Evolutionary conservation across 495 filamentous ascomycete genomes (phyloP), one percentile per base, ranked within the genome.

Genomic region (Hypomontagnella submonticulosa): DNA sequence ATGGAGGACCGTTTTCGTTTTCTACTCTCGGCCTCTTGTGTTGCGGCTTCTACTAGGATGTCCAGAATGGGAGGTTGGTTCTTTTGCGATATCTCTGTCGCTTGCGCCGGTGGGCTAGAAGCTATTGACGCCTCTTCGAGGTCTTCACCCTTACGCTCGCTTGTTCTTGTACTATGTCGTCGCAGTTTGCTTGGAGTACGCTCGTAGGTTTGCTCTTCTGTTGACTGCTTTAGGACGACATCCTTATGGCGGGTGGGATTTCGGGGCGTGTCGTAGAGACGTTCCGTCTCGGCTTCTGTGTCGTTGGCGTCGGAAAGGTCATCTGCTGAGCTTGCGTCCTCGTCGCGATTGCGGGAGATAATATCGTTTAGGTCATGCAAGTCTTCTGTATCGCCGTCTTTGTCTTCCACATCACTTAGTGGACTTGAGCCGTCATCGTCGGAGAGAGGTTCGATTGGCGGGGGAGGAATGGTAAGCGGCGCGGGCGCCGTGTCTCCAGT

Each of bases 261-360:
- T 57, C 90, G 87, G 16, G 95, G 96, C n/a, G 94, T 93, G 71
- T 91, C 87, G 66, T 96, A 94, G 68, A 98, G 83, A 50, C 96
- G 87, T 79, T 98, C 96, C 6, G 95, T 99, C 79, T 97, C 95
- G 23, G 96, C 95, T 77, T 99, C 95, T n/a, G 95, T 96, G 78
- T 98, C 94, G 67, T 90, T 90, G 57, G 89, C 88, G 53, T 81
- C 79, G 13, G 80, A 82, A 56, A 81, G 71, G 48, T 82, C 80
- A 61, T 81, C 81, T 4, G 74, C 76, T 11, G 78, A 78, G 59
- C 63, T 73, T 19, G 56, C 62, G 48, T 83, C 83, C 55, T 85
- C 83, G 63, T 88, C 85, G 32, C 84, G 85, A 23, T 76, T 71
- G 57, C 73, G 71, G 13, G 72, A 70, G 23, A 88, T 84, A n/a